phyloP scores from a whole-genome alignment of 2,329 filamentous ascomycete species.

The Arthrobotrys megalospora region DNA sequence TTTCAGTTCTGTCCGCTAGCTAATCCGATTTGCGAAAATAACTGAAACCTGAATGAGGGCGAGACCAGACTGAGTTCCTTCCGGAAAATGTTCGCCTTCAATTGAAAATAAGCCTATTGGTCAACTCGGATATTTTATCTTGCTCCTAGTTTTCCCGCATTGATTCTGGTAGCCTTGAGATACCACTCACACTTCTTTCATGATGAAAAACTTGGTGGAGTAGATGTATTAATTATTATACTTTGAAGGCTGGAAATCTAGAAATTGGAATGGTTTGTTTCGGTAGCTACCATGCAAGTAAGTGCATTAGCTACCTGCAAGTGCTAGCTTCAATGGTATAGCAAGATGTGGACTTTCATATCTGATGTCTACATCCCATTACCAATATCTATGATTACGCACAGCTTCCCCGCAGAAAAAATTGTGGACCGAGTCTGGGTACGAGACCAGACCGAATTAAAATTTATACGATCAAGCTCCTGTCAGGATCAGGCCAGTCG shows the following conservation, averaged over 20 bases:
- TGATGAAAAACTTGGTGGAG: not conserved
- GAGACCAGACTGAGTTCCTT: too few relatives aligned
- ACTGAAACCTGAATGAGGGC: not conserved
- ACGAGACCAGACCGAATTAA: slow-evolving; percentile 2
- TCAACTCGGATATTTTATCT: not conserved
- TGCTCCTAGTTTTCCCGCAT: not conserved
- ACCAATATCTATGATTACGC: slow-evolving; percentile 36
- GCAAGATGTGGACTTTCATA: slow-evolving; percentile 1
- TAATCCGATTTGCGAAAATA: slow-evolving; percentile 12
- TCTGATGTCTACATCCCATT: slow-evolving; percentile 19
- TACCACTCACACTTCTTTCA: not conserved
- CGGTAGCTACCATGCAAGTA: slow-evolving; percentile 41
- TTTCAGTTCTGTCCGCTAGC: slow-evolving; percentile 5
- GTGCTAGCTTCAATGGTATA: slow-evolving; percentile 15
- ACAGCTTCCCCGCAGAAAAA: slow-evolving; percentile 17
- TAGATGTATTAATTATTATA: not conserved
- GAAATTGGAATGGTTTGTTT: slow-evolving; percentile 16
- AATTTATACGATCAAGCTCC: slow-evolving; percentile 1
- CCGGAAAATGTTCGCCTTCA: not conserved
- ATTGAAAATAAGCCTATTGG: not conserved
- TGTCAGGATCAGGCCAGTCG: slow-evolving; percentile 30
- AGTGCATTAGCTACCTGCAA: slow-evolving; percentile 58
- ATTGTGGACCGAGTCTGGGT: too few relatives aligned
- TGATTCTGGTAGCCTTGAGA: not conserved
- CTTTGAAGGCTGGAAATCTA: not conserved